These are phyloP conservation scores for Beverwykella pulmonaria DNA, from an alignment of 495 filamentous ascomycete species.

Conservation along the genomic window DNA sequence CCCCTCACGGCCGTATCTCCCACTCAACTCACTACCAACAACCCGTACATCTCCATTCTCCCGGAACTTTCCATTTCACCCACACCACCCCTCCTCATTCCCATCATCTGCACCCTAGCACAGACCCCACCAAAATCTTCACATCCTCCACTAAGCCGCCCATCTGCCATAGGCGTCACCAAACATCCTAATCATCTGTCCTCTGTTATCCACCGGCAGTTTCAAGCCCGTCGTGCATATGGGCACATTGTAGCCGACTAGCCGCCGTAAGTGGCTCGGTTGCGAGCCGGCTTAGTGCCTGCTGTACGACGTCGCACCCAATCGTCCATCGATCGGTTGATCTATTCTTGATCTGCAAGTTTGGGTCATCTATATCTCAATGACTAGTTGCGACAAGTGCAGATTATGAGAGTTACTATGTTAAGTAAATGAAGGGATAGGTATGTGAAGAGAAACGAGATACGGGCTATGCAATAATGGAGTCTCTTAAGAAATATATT, in stretches of 20 bases:
- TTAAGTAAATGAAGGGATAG: not conserved
- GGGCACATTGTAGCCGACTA: not conserved
- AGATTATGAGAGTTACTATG: not conserved
- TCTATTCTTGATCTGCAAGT: conserved; percentile 8
- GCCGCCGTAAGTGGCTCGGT: not conserved
- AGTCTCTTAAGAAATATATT: conserved; percentile 6
- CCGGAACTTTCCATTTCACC: conserved; percentile 3
- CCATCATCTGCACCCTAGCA: conserved; percentile 5
- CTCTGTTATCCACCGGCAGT: not conserved
- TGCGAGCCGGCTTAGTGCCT: not conserved
- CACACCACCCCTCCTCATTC: not conserved
- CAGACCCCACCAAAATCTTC: not conserved
- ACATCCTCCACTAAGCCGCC: not conserved
- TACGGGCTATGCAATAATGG: conserved; percentile 10
- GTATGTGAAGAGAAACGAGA: conserved; percentile 8
- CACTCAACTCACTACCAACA: not conserved
- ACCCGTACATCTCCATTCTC: not conserved
- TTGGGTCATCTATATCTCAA: conserved; percentile 11
- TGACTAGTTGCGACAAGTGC: not conserved
- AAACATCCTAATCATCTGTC: conserved; percentile 6
- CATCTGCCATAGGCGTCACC: conserved; percentile 1
- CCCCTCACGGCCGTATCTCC: not conserved
- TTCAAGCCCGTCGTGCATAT: conserved; percentile 6
- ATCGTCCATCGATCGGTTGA: conserved; percentile 14
- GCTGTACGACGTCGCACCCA: conserved; percentile 23